Conservation (phyloP, 495 filamentous ascomycete genomes). For the Viridothelium virens region DNA sequence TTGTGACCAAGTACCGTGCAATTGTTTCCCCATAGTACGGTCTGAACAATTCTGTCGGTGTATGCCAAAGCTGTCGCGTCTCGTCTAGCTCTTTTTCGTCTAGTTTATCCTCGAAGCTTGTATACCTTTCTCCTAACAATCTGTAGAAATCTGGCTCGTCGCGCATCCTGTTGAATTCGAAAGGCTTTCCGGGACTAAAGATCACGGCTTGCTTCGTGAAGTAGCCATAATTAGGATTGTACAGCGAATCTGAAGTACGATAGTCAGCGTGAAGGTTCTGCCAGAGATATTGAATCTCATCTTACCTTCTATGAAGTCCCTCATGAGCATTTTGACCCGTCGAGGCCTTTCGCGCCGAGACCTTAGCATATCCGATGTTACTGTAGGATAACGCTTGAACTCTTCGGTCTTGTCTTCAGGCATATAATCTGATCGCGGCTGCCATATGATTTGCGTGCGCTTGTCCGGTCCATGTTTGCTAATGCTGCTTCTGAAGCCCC, state of each 20-base stretch:
- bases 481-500: not conserved
- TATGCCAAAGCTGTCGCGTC: constrained; percentile 93
- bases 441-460: constrained; percentile 57
- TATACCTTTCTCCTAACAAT: constrained; percentile 69
- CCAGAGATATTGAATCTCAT: not conserved
- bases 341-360: constrained; percentile 65
- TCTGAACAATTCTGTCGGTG: constrained; percentile 91
- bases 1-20: constrained; percentile 83
- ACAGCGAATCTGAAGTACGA: constrained; percentile 66
- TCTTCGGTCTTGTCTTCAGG: constrained; percentile 70
- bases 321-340: constrained; percentile 89
- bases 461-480: constrained; percentile 20
- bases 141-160: constrained; percentile 78
- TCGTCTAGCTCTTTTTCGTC: constrained; percentile 62
- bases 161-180: constrained; percentile 71
- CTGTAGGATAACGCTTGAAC: constrained; percentile 68
- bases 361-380: constrained; percentile 72
- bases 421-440: constrained; percentile 64
- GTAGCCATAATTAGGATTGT: constrained; percentile 96
- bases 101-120: constrained; percentile 79
- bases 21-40: constrained; percentile 97
- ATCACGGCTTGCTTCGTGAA: constrained; percentile 97
- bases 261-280: not conserved
- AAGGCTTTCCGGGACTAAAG: constrained; percentile 87
- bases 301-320: constrained; percentile 93